phyloP scores from a whole-genome alignment of 2,329 filamentous ascomycete genomes.

The Pseudogymnoascus sp. region DNA sequence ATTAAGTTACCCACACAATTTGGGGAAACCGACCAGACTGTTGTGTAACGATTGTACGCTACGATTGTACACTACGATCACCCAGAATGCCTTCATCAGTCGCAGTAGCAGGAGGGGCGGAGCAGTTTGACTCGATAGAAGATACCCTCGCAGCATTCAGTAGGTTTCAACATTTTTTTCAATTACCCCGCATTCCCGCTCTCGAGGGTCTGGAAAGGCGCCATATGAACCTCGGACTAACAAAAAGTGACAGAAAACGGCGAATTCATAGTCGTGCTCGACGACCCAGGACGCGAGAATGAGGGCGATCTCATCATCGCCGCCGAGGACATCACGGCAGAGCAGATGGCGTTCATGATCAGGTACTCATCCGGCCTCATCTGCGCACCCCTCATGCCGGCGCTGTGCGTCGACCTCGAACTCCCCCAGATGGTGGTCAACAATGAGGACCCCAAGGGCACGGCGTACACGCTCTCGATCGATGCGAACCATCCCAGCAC shows the following conservation, averaged over 20 bases:
- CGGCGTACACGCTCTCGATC: slow-evolving; percentile 86
- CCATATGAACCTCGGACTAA: slow-evolving; percentile 11
- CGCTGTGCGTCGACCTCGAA: slow-evolving; percentile 59
- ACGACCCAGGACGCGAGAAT: slow-evolving; percentile 87
- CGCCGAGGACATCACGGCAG: slow-evolving; percentile 70
- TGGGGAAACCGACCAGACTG: not conserved
- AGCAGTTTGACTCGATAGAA: slow-evolving; percentile 56
- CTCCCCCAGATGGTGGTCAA: slow-evolving; percentile 83
- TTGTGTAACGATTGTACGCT: not conserved
- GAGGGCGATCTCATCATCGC: slow-evolving; percentile 98
- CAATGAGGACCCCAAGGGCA: slow-evolving; percentile 72
- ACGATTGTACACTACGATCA: not conserved
- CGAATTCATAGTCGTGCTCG: slow-evolving; percentile 93
- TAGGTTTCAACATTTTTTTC: slow-evolving; percentile 31
- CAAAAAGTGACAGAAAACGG: slow-evolving; percentile 49
- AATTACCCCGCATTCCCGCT: slow-evolving; percentile 10
- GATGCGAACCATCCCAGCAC: slow-evolving; percentile 66
- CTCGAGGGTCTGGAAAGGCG: slow-evolving; percentile 12
- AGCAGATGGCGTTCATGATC: slow-evolving; percentile 94
- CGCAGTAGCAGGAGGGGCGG: slow-evolving; percentile 15
- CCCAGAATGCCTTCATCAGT: slow-evolving; percentile 23
- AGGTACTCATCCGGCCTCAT: slow-evolving; percentile 84
- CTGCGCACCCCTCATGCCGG: slow-evolving; percentile 72
- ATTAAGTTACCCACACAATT: slow-evolving; percentile 7
- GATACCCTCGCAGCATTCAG: slow-evolving; percentile 57